Evolutionary conservation across 805 yeast species (phyloP), one percentile per base, ranked within the genome.

Genomic region (Maudiozyma serrabonitensis): DNA sequence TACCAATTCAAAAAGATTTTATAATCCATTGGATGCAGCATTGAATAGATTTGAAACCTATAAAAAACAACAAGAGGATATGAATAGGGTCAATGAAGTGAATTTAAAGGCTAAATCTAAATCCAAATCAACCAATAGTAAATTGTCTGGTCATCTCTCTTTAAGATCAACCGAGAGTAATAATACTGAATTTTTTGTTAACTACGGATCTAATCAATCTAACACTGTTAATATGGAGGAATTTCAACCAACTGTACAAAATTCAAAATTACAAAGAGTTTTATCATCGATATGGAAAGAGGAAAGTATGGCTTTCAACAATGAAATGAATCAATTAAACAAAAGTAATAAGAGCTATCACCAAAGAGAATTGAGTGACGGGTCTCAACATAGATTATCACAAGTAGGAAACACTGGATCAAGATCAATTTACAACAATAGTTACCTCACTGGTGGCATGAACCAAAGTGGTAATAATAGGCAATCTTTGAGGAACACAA

Each of bases 21-120:
- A 70, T 39, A 87, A 87, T 55, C 95, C 96, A 1, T 68, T 85
- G 2, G 75, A 77, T 5, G 84, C 80, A 45, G 76, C 87, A 2
- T 63, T 87, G 31, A 71, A 74, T 42, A 69, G 93, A 52, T 58
- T 78, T 4, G 72, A 71, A 25, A 45, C 52, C 7, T 51, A 49
- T 32, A 16, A 43, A n/a, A 26, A 16, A 23, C 51, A 45, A 19
- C 37, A 38, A 21, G 47, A 21, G 6, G 41, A 15, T 15, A 39
- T 34, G 12, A 26, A 43, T 41, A 25, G 32, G 8, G 12, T 28
- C 12, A 21, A 39, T 13, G 42, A 39, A 13, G 16, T 19, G 25
- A 19, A 41, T 40, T 40, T 38, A 7, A 40, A 45, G 9, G 15
- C 45, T 6, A 46, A 41, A 35, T 41, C 47, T 1, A 46, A 34